phyloP scores from a whole-genome alignment of 371 early-diverging fungal species.

The Lichtheimia ramosa region DNA sequence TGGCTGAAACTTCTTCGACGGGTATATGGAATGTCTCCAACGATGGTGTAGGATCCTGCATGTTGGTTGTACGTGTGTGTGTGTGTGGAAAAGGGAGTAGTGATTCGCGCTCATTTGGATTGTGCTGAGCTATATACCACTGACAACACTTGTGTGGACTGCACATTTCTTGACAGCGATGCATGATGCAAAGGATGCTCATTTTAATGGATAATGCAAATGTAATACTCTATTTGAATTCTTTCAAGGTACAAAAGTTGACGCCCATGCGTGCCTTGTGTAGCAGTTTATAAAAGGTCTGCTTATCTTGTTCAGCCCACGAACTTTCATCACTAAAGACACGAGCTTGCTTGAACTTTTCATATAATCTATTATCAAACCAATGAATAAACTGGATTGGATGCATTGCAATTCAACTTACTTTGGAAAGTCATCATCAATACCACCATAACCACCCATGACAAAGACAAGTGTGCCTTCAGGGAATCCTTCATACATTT shows the following conservation, averaged over 20 bases:
- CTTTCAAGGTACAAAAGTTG: no score
- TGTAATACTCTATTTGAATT: no score
- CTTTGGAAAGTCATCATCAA: neutral
- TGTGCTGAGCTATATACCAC: no score
- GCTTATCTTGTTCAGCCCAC: neutral
- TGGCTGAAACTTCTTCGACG: neutral
- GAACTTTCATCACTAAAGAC: neutral
- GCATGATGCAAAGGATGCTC: no score
- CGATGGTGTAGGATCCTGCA: neutral
- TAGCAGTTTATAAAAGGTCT: neutral
- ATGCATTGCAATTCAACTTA: neutral
- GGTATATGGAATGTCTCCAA: conserved; percentile 1
- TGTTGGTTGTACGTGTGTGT: no score
- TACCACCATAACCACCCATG: conserved; percentile 45
- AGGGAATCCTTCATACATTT: conserved; percentile 42
- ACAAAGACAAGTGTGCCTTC: conserved; percentile 46
- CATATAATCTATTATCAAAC: neutral
- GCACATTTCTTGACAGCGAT: no score
- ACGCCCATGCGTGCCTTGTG: neutral
- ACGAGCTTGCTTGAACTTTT: neutral
- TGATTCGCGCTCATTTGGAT: no score
- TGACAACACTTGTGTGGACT: no score
- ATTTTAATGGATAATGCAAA: no score
- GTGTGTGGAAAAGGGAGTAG: no score
- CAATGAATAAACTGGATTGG: neutral